Percentiles rank a stretch among this genome's conserved stretches.
phyloP scores from a whole-genome alignment of 2,329 filamentous ascomycete genomes.

The Fusarium equiseti region DNA sequence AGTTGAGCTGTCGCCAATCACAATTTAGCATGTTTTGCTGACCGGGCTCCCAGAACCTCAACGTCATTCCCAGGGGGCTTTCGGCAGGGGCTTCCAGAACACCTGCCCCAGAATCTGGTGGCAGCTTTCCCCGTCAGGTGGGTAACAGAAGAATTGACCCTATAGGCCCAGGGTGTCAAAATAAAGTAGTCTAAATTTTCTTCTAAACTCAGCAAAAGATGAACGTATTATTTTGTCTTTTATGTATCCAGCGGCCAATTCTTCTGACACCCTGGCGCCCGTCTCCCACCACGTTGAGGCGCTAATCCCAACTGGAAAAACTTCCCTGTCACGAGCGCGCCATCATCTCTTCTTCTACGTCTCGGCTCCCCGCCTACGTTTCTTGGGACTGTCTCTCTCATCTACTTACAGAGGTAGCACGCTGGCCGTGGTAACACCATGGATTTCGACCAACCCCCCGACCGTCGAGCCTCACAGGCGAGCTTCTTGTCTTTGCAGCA shows the following conservation, averaged over 20 bases:
- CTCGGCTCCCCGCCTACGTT: slow-evolving; percentile 35
- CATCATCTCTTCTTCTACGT: slow-evolving; percentile 30
- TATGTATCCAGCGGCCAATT: too few species aligned
- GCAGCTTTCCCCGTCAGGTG: slow-evolving; percentile 5
- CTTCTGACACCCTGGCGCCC: background rate
- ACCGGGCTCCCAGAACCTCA: slow-evolving; percentile 34
- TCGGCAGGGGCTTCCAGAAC: slow-evolving; percentile 38
- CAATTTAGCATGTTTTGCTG: slow-evolving; percentile 34
- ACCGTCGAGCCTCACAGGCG: slow-evolving; percentile 45
- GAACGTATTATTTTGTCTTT: too few species aligned
- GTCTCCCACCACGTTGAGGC: slow-evolving; percentile 42
- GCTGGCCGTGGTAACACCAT: slow-evolving; percentile 38
- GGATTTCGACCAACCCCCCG: slow-evolving; percentile 40
- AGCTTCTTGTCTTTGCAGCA: slow-evolving; percentile 75
- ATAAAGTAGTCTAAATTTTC: too few species aligned
- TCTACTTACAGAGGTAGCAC: slow-evolving; percentile 2
- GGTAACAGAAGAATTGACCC: too few species aligned
- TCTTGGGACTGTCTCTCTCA: slow-evolving; percentile 6
- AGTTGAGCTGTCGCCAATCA: slow-evolving; percentile 34
- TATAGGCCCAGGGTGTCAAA: too few species aligned
- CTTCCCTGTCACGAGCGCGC: slow-evolving; percentile 33
- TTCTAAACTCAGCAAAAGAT: too few species aligned
- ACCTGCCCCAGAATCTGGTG: slow-evolving; percentile 38
- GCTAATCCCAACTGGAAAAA: slow-evolving; percentile 45
- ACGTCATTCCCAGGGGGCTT: slow-evolving; percentile 45